Base-by-base conservation (phyloP, 2,329 filamentous ascomycete genomes). In the Cryoendolithus antarcticus region DNA sequence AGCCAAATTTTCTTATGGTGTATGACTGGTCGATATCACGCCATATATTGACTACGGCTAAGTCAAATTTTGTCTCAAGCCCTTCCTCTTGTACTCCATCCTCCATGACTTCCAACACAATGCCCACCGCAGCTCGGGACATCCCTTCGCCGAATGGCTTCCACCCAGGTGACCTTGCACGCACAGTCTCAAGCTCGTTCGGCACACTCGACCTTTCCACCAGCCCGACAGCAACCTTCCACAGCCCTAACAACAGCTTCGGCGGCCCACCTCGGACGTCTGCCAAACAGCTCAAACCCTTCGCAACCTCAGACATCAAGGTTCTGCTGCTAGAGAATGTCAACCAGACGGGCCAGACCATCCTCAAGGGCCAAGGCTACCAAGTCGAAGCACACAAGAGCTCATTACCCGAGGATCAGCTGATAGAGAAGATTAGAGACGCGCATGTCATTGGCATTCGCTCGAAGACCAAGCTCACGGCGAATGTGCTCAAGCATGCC, bases 401-500 rank as follows among this genome's bases (percentile, higher is more conserved):
- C 47, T 94, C 88, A 28, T 67, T 98, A 41, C 80, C 86, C 0
- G 91, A 98, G 60, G 86, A 91, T 52, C 74, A 96, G 65, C 75
- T 98, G 53, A 93, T 98, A 59, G 81, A 93, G 67, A 98, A 94
- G 73, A 98, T 98, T 58, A 93, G 86, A 45, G 83, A 95, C 59
- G 84, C 95, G 21, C 91, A 98, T 58, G 91, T 96, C 55, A 91
- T 98, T 59, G 91, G 91, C 49, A 96, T 98, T 54, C 84, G 91
- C 48, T 96, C 89, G 43, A 98, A 98, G 71, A 98, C 91, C 28
- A 94, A 91, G 67, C 75, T 98, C 58, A 89, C 79, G 6, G 80
- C 82, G 46, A 80, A 79, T 55, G 84, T 98, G 21, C 73, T 98
- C 45, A 73, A 76, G 41, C 80, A 93, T 60, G 91, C 91, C 40